A percentile compares a stretch with the other conserved stretches of the same genome.
phyloP scores from a whole-genome alignment of 257 asterid species.

The Dorcoceras hygrometricum region DNA sequence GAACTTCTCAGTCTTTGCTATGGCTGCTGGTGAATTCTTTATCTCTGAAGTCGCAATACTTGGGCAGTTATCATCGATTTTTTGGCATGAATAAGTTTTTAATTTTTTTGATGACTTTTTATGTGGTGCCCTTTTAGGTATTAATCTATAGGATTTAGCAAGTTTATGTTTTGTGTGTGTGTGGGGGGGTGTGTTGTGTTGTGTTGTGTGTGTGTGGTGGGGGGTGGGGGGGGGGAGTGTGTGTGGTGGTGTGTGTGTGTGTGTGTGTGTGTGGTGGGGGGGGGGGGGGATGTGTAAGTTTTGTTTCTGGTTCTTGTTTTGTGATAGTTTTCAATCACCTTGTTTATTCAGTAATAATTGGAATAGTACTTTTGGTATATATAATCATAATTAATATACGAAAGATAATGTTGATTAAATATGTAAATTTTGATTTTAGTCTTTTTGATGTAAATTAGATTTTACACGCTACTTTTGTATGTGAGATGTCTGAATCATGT shows the following conservation, averaged over 20 bases:
- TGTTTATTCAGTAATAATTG: neutral
- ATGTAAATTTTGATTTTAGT: neutral
- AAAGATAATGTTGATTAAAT: neutral
- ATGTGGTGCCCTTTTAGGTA: conserved; percentile 8
- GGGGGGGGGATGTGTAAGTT: no score
- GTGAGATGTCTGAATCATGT: neutral
- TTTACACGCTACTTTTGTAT: neutral
- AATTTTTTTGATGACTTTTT: neutral
- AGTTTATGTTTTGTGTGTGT: neutral
- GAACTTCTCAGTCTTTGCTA: conserved; percentile 55
- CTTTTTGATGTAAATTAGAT: conserved; percentile 6
- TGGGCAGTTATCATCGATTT: neutral
- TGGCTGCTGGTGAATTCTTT: conserved; percentile 63
- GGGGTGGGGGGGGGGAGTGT: no score
- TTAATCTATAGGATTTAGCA: neutral
- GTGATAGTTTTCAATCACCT: neutral
- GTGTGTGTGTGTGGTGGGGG: neutral
- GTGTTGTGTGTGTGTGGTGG: neutral
- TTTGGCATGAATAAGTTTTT: neutral
- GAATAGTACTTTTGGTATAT: neutral
- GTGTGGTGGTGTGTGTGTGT: neutral
- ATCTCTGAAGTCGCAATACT: neutral
- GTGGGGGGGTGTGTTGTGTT: no score
- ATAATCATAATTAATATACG: conserved; percentile 11
- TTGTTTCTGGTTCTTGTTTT: conserved; percentile 1